These are phyloP conservation scores for Ustilago nuda DNA, from an alignment of 1,284 basidiomycete species.

Conservation along the genomic window DNA sequence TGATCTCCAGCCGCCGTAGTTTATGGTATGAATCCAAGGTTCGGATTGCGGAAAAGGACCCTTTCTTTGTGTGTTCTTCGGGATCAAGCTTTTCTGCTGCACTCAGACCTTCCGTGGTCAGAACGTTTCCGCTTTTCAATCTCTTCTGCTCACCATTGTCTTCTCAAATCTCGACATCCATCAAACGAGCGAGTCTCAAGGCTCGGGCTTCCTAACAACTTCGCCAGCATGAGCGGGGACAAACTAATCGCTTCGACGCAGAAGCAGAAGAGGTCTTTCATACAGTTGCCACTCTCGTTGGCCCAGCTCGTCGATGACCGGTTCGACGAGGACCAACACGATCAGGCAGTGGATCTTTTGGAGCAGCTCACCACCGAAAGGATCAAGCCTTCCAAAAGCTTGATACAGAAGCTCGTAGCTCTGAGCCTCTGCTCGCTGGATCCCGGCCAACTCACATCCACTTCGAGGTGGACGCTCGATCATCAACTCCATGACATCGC, in stretches of 20 bases:
- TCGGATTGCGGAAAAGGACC: neutral
- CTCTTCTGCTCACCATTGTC: constrained; percentile 4
- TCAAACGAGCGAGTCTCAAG: neutral
- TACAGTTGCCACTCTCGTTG: constrained; percentile 16
- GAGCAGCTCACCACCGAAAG: constrained; percentile 31
- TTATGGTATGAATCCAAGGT: no score
- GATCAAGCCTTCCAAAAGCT: constrained; percentile 10
- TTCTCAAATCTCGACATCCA: neutral
- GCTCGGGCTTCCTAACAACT: neutral
- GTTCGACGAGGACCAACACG: constrained; percentile 49
- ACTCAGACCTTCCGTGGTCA: neutral
- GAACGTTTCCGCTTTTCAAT: neutral
- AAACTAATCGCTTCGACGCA: constrained; percentile 4
- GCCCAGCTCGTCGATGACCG: constrained; percentile 43
- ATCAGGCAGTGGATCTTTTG: constrained; percentile 44
- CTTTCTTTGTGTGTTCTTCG: neutral
- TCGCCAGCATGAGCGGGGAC: constrained; percentile 22
- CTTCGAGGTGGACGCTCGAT: constrained; percentile 38
- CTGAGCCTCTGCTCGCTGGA: constrained; percentile 48
- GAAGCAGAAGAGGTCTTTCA: constrained; percentile 14
- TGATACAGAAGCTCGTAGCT: constrained; percentile 39
- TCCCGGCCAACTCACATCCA: constrained; percentile 27
- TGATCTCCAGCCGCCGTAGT: no score
- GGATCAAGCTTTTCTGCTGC: neutral
- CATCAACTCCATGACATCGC: constrained; percentile 29